A percentile compares a stretch with the other conserved stretches of the same genome.
These are phyloP conservation scores for Dendrobium chrysotoxum DNA, from an alignment of 106 monocot species.

Conservation along the genomic window DNA sequence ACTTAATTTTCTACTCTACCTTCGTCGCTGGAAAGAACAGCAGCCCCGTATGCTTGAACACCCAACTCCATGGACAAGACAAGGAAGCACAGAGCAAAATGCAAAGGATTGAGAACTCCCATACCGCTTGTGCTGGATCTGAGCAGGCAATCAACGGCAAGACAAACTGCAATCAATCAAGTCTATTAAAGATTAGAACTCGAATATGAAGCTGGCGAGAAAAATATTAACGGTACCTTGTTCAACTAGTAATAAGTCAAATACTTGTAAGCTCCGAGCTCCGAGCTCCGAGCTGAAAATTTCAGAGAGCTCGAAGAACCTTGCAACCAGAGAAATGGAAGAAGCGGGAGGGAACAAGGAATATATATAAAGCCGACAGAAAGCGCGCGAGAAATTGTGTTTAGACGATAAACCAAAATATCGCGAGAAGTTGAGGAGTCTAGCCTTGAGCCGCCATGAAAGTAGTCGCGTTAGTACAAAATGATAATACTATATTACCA, in stretches of 20 bases:
- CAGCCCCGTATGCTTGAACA: background rate
- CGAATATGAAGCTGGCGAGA: background rate
- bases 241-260: background rate
- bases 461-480: too few species aligned
- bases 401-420: too few species aligned
- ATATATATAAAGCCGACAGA: background rate
- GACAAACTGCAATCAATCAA: background rate
- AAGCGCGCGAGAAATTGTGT: background rate
- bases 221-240: background rate
- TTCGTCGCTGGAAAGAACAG: background rate
- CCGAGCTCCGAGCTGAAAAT: background rate
- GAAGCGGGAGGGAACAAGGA: background rate
- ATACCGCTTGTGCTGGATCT: background rate
- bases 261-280: background rate
- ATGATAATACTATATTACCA: too few species aligned
- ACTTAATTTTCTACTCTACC: background rate
- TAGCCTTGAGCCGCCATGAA: too few species aligned
- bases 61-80: background rate
- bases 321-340: background rate
- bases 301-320: background rate
- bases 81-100: background rate
- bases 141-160: background rate
- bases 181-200: background rate
- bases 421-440: too few species aligned
- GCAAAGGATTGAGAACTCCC: background rate